Percentiles rank a stretch among this genome's conserved stretches.
phyloP scores from a whole-genome alignment of 2,329 filamentous ascomycete genomes.

The Kalmusia sp. region DNA sequence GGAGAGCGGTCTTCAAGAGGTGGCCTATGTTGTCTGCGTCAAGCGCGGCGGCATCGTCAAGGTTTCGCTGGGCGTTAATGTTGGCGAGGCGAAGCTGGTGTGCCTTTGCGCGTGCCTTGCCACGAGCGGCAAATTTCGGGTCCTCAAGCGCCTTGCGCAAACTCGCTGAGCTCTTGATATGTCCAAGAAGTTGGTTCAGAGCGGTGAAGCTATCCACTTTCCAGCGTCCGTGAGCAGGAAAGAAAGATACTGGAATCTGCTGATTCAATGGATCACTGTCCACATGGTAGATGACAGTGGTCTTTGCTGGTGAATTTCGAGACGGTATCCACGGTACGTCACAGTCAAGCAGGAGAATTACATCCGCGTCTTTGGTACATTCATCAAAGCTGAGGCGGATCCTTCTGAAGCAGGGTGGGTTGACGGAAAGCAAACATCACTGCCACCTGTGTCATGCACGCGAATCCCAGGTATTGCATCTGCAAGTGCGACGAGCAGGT shows the following conservation, averaged over 20 bases:
- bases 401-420: constrained; percentile 25
- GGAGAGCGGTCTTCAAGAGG: constrained; percentile 13
- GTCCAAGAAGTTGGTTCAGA: constrained; percentile 39
- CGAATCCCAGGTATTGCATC: constrained; percentile 20
- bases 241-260: constrained; percentile 77
- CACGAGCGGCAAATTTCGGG: constrained; percentile 3
- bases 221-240: constrained; percentile 70
- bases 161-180: constrained; percentile 22
- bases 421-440: constrained; percentile 29
- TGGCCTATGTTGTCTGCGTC: constrained; percentile 23
- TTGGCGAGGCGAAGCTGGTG: constrained; percentile 26
- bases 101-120: constrained; percentile 6
- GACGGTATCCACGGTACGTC: constrained; percentile 32
- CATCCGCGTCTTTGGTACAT: constrained; percentile 23
- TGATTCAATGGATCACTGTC: constrained; percentile 73
- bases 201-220: constrained; percentile 68
- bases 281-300: constrained; percentile 67
- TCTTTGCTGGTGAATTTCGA: constrained; percentile 58
- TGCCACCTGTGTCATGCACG: constrained; percentile 24
- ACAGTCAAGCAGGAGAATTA: constrained; percentile 26
- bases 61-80: constrained; percentile 25
- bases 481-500: constrained; percentile 20
- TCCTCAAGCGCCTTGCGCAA: constrained; percentile 7
- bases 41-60: constrained; percentile 25
- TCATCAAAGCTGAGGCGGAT: constrained; percentile 19